Evolutionary conservation across 306 rosid genomes (phyloP).

Genomic region (Sicyos edulis): DNA sequence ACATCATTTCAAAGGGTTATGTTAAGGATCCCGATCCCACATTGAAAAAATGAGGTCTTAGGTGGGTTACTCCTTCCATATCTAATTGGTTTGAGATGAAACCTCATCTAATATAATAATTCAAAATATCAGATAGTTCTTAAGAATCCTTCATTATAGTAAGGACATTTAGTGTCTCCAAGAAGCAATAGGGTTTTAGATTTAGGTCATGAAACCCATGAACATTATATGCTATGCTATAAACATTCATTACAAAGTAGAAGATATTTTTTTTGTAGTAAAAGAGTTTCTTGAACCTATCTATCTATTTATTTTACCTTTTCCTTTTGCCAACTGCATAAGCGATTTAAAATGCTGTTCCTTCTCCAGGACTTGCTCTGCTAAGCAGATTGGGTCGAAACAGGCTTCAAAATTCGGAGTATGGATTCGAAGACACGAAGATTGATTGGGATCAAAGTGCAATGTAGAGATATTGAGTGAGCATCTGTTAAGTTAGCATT

Average conservation of each 20-base stretch:
- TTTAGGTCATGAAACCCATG: too few relatives aligned
- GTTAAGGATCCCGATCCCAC: too few relatives aligned
- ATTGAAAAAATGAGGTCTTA: too few relatives aligned
- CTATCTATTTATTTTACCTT: not conserved
- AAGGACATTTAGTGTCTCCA: too few relatives aligned
- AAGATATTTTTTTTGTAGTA: not conserved
- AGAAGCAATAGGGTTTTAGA: too few relatives aligned
- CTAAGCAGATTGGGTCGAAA: constrained; percentile 65
- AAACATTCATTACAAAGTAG: not conserved
- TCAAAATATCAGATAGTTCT: not conserved
- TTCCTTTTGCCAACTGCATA: not conserved
- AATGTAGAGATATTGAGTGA: not conserved
- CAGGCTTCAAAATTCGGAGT: constrained; percentile 55
- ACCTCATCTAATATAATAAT: too few relatives aligned
- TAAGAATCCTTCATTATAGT: not conserved
- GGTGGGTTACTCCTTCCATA: too few relatives aligned
- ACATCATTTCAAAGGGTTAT: too few relatives aligned
- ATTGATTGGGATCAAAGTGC: constrained; percentile 51
- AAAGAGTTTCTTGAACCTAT: not conserved
- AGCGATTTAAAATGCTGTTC: not conserved
- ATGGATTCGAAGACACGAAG: constrained; percentile 40
- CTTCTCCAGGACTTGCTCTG: constrained; percentile 61
- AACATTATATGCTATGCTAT: not conserved
- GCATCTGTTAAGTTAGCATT: not conserved
- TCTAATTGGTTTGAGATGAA: too few relatives aligned